phyloP scores from a whole-genome alignment of 257 asterid genomes.

The Solanum tarijense region DNA sequence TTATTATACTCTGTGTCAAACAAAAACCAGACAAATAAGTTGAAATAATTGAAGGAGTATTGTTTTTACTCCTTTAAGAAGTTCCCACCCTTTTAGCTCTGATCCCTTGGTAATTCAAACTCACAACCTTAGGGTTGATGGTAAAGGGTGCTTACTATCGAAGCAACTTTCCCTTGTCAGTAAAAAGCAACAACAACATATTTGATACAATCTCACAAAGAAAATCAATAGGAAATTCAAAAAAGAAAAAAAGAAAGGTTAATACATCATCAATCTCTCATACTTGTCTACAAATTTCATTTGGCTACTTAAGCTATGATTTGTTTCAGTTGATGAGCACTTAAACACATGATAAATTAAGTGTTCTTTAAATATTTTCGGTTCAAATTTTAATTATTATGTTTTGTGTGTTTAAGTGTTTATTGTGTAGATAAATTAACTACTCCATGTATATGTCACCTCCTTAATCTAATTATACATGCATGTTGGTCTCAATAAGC shows the following conservation, averaged over 20 bases:
- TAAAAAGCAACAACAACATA: background rate
- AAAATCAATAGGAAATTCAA: background rate
- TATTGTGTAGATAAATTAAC: background rate
- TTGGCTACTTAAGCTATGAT: background rate
- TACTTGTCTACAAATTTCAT: background rate
- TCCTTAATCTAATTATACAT: background rate
- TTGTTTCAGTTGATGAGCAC: background rate
- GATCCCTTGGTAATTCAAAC: background rate
- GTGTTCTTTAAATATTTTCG: background rate
- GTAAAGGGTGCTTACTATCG: background rate
- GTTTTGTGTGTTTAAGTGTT: background rate
- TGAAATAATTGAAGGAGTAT: too few species aligned
- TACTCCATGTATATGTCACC: background rate
- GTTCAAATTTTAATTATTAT: background rate
- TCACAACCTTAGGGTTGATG: background rate
- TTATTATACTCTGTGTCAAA: background rate
- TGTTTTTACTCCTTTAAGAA: background rate
- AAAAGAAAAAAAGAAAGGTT: background rate
- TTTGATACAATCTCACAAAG: too few species aligned
- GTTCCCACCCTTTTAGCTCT: background rate
- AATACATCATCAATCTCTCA: background rate
- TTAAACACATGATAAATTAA: background rate
- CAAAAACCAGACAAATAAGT: too few species aligned
- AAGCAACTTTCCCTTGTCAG: accelerated
- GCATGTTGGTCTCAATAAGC: background rate